Percentiles rank a stretch among this genome's conserved stretches.
phyloP scores from a whole-genome alignment of 495 filamentous ascomycete genomes.

The Glarea lozoyensis region DNA sequence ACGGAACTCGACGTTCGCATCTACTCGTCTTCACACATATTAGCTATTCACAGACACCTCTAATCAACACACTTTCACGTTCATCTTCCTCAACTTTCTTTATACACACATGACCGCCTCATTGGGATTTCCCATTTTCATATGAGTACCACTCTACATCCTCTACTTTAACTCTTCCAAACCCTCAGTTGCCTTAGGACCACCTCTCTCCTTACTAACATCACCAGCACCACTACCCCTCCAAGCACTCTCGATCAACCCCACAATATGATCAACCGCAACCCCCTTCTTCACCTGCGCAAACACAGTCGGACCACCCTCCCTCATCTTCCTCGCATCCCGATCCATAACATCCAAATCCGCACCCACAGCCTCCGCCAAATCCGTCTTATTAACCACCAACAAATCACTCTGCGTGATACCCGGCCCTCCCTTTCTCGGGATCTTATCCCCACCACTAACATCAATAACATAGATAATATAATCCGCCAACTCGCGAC shows the following conservation, averaged over 20 bases:
- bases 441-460: conserved; percentile 93
- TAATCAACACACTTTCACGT: too few species aligned
- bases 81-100: too few species aligned
- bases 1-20: too few species aligned
- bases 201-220: conserved; percentile 41
- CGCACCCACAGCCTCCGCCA: conserved; percentile 85
- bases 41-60: too few species aligned
- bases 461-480: conserved; percentile 99
- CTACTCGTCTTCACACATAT: too few species aligned
- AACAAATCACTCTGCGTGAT: conserved; percentile 92
- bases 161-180: conserved; percentile 22
- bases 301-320: conserved; percentile 94
- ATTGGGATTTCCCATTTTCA: too few species aligned
- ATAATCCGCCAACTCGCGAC: conserved; percentile 85
- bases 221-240: conserved; percentile 71
- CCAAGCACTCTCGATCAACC: conserved; percentile 87
- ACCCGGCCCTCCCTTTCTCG: conserved; percentile 89
- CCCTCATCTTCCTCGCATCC: conserved; percentile 88
- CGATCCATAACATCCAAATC: conserved; percentile 92
- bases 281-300: conserved; percentile 91
- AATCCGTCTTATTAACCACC: conserved; percentile 92
- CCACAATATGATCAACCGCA: conserved; percentile 75
- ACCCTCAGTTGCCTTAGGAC: conserved; percentile 39
- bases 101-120: too few species aligned
- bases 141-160: too few species aligned